Percentiles rank a stretch among this genome's conserved stretches.
Conservation (phyloP, 192 early-diverging fungal genomes). For the Podila minutissima region DNA sequence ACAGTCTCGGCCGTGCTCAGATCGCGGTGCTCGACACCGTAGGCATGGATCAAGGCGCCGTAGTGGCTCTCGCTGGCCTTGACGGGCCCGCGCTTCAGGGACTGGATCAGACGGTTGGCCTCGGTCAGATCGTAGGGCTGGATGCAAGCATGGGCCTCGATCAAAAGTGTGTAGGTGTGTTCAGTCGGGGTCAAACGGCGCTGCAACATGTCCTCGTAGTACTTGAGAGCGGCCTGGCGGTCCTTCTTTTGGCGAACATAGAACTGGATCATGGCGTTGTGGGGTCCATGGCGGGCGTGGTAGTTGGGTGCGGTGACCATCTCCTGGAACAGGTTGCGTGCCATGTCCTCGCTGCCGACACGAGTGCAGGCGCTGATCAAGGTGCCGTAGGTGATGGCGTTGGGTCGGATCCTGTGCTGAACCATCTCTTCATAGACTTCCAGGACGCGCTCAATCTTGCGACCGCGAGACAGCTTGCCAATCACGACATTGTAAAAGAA, state of each 20-base stretch:
- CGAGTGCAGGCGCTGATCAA: constrained; percentile 61
- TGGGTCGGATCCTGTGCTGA: constrained; percentile 53
- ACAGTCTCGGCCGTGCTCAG: constrained; percentile 57
- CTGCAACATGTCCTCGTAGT: constrained; percentile 56
- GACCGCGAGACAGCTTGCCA: constrained; percentile 66
- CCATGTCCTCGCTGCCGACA: constrained; percentile 54
- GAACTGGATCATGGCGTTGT: constrained; percentile 72
- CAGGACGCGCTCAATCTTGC: constrained; percentile 60
- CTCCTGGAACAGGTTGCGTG: constrained; percentile 56
- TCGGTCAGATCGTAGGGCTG: constrained; percentile 67
- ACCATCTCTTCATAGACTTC: constrained; percentile 66
- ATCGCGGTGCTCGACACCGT: constrained; percentile 63
- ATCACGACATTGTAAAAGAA: constrained; percentile 72
- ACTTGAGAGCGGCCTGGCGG: constrained; percentile 55
- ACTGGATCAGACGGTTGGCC: constrained; percentile 58
- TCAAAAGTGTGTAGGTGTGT: constrained; percentile 65
- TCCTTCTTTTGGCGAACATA: constrained; percentile 64
- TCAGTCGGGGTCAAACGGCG: constrained; percentile 57
- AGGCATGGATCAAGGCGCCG: constrained; percentile 65
- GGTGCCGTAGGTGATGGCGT: constrained; percentile 64
- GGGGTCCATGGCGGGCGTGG: constrained; percentile 62
- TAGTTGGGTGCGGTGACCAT: constrained; percentile 56
- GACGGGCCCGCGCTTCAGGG: constrained; percentile 56
- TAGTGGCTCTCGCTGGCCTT: constrained; percentile 59
- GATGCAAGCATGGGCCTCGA: constrained; percentile 63